Evolutionary conservation across 2,329 filamentous ascomycete species (phyloP).

Genomic region (Apiospora marii): DNA sequence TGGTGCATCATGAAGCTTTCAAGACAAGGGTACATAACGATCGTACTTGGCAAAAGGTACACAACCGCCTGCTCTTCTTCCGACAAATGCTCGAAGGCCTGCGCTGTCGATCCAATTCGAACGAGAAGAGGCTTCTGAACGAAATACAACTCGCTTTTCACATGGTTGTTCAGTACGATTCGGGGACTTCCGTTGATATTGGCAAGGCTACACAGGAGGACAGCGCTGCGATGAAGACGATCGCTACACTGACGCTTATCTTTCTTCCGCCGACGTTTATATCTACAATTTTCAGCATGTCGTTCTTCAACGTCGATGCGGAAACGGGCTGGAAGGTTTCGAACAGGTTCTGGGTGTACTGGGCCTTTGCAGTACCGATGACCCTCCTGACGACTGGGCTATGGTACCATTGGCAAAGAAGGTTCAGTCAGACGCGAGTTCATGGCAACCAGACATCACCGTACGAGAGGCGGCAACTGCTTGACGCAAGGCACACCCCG

Average conservation of each 20-base stretch:
- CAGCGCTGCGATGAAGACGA: slow-evolving; percentile 59
- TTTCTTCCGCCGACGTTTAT: slow-evolving; percentile 62
- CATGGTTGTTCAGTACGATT: slow-evolving; percentile 51
- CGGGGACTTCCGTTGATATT: slow-evolving; percentile 48
- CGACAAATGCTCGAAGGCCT: slow-evolving; percentile 46
- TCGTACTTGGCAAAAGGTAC: slow-evolving; percentile 33
- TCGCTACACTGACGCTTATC: slow-evolving; percentile 55
- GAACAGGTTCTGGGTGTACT: slow-evolving; percentile 41
- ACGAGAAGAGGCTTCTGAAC: slow-evolving; percentile 57
- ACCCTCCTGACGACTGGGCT: slow-evolving; percentile 28
- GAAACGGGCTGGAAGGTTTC: slow-evolving; percentile 37
- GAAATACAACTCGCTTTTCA: slow-evolving; percentile 63
- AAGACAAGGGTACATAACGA: neutral
- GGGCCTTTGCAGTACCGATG: slow-evolving; percentile 38
- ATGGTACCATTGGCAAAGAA: neutral
- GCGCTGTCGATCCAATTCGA: slow-evolving; percentile 46
- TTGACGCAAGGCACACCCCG: neutral
- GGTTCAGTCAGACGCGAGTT: neutral
- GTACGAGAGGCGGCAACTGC: neutral
- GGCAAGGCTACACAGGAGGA: slow-evolving; percentile 50
- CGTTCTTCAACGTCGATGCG: slow-evolving; percentile 47
- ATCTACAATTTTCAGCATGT: slow-evolving; percentile 55
- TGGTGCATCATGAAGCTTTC: slow-evolving; percentile 40
- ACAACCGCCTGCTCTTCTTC: slow-evolving; percentile 43
- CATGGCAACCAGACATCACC: neutral